Evolutionary conservation across 2,329 filamentous ascomycete species (phyloP), one percentile per base, ranked within the genome.

Genomic region (Ophiosphaerella korrae): DNA sequence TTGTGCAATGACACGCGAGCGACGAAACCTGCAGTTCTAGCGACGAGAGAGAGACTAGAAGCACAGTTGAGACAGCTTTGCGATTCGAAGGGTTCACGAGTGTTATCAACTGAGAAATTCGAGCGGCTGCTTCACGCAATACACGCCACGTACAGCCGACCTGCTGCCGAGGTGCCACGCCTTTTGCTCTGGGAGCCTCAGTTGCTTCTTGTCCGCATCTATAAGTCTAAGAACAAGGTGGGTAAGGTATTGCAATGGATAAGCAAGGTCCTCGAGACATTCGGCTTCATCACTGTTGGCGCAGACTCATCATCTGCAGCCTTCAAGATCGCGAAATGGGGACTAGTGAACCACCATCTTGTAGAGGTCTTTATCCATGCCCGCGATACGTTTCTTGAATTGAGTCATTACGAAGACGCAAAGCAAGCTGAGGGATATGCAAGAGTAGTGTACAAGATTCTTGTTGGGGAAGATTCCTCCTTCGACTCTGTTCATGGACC

Each of bases 381-480:
- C 13, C 55, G 44, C 1, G 31, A 2, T 23, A 62, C 62, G 3
- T 74, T 74, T 59, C 9, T 42, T 13, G 38, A 18, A 5, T 13
- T 67, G 21, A 61, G 46, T 14, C 55, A 57, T 2, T 45, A 48
- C 0, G 52, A 67, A 1, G 58, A 52, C 11, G 12, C 51, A 12
- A 29, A n/a, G 14, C 46, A 57, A 34, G 70, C 71, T 9, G 52
- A 64, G 13, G 32, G 53, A 7, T 75, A 72, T 60, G 72, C 72
- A 2, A 70, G 44, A 18, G 43, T 60, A 2, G 53, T 60, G n/a
- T 75, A 74, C 51, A 60, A 42, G 39, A 65, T 75, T 1, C 58
- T 64, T 36, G 53, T 74, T 29, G 71, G 74, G 0, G 73, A 75
- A 51, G 67, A 72, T 39, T 62, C 60, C 26, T 70, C 61, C 4